Conservation (phyloP, 2,329 filamentous ascomycete species). For the Penicillium sumatraense region DNA sequence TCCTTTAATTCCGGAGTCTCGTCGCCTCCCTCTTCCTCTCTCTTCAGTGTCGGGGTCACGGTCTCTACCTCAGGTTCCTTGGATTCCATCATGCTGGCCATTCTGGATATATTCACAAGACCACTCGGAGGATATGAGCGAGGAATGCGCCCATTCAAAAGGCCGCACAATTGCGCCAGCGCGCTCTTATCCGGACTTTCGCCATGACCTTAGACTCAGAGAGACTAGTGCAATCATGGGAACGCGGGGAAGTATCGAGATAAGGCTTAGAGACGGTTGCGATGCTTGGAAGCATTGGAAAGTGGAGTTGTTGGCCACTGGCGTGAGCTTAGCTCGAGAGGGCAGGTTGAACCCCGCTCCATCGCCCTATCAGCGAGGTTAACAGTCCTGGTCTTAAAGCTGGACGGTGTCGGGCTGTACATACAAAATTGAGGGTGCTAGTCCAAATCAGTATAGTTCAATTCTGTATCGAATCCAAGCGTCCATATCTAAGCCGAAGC, state of each 20-base stretch:
- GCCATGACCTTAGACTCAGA: neutral
- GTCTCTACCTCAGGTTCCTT: constrained; percentile 11
- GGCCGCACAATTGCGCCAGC: neutral
- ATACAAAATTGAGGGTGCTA: too few species aligned
- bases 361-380: neutral
- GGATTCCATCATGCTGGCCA: constrained; percentile 11
- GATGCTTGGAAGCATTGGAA: neutral
- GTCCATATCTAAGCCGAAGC: too few species aligned
- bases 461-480: too few species aligned
- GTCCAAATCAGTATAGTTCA: too few species aligned
- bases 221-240: constrained; percentile 1
- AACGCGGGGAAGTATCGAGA: constrained; percentile 11
- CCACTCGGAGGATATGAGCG: neutral
- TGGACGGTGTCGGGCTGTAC: too few species aligned
- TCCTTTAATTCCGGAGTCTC: constrained; percentile 12
- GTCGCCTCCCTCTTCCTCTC: constrained; percentile 20
- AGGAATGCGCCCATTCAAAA: neutral
- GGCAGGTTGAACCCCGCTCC: constrained; percentile 15
- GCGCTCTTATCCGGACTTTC: neutral
- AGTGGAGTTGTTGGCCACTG: constrained; percentile 1
- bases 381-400: too few species aligned
- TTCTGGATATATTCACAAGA: neutral
- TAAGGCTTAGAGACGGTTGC: constrained; percentile 5
- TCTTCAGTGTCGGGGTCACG: constrained; percentile 8
- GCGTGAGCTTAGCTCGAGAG: constrained; percentile 11